phyloP scores from a whole-genome alignment of 2,329 filamentous ascomycete genomes.

The Xylaria sp. region DNA sequence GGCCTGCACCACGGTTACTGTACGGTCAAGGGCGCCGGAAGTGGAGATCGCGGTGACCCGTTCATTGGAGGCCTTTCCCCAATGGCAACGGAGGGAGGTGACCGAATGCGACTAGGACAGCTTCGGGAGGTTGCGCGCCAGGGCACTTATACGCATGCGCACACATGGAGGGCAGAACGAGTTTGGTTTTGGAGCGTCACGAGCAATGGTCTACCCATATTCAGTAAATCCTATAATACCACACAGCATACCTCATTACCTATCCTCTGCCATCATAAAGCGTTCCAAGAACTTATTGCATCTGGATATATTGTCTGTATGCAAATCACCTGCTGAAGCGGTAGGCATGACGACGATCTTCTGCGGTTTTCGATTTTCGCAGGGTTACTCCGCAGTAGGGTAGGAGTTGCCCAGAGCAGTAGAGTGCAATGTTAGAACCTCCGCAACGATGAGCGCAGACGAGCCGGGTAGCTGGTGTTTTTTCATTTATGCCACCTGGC shows the following conservation, averaged over 20 bases:
- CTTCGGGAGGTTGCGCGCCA: constrained; percentile 14
- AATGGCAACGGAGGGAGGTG: constrained; percentile 42
- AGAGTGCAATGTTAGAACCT: constrained; percentile 12
- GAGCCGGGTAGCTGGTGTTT: constrained; percentile 31
- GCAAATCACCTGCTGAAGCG: constrained; percentile 12
- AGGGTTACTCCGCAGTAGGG: constrained; percentile 44
- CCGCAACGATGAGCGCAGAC: constrained; percentile 21
- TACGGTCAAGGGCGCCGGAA: constrained; percentile 31
- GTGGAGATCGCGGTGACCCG: constrained; percentile 26
- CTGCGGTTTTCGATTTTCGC: constrained; percentile 37
- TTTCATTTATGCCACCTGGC: constrained; percentile 36
- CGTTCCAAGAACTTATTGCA: constrained; percentile 1
- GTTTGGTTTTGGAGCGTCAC: not conserved
- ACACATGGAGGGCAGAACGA: not conserved
- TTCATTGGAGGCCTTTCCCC: constrained; percentile 44
- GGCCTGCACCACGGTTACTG: not conserved
- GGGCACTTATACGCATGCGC: constrained; percentile 16
- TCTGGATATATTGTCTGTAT: not conserved
- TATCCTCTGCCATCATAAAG: constrained; percentile 12
- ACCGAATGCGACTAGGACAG: constrained; percentile 41
- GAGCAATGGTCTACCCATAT: not conserved
- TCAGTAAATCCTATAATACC: not conserved
- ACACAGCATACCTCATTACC: not conserved
- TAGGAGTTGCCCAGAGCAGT: constrained; percentile 25
- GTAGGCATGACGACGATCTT: constrained; percentile 26